Base-by-base conservation (phyloP, 257 asterid species). In the Scutellaria barbata region DNA sequence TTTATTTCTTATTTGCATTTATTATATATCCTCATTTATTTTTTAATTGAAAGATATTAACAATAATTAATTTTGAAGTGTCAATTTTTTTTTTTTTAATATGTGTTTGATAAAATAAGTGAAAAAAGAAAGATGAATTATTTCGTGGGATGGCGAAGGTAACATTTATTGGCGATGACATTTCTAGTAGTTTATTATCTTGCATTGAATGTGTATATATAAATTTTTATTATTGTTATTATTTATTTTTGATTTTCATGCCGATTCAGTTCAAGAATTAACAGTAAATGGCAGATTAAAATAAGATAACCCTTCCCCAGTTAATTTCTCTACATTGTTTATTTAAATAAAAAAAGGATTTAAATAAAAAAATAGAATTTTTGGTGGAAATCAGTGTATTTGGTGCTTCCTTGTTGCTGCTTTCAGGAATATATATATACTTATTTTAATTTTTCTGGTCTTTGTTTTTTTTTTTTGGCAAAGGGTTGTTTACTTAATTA, bases 401-500 rank as follows among this genome's bases (percentile, higher is more conserved):
- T 64, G 81, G 66, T 71, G 64, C 37, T 30, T 43, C 18, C 11
- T 57, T 47, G 50, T 73, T 47, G 64, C 50, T 63, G 40, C 11
- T 53, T 53, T 63, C n/a, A n/a, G 71, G 47, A n/a, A 40, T 41
- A 41, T 17, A 6, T 17, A 6, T 5, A 12, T 10, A 10, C 8
- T 40, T 50, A 13, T 11, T 60, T 41, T 52, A 9, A 16, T 46
- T 3, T 74, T 18, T 71, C 13, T 37, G 48, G 69, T 62, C 16
- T 25, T 63, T 71, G 37, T 66, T 71, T 76, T 72, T 71, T 76
- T 72, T 20, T 22, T 76, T 55, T 74, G 66, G 76, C 41, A 59
- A 66, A 66, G 45, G 46, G 52, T 53, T 53, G 53, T 41, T 55
- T 16, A 62, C 42, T 52, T 70, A 52, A 20, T 63, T 69, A 13